These are phyloP conservation scores for Cytospora leucostoma DNA, from an alignment of 2,329 filamentous ascomycete genomes.

Conservation along the genomic window DNA sequence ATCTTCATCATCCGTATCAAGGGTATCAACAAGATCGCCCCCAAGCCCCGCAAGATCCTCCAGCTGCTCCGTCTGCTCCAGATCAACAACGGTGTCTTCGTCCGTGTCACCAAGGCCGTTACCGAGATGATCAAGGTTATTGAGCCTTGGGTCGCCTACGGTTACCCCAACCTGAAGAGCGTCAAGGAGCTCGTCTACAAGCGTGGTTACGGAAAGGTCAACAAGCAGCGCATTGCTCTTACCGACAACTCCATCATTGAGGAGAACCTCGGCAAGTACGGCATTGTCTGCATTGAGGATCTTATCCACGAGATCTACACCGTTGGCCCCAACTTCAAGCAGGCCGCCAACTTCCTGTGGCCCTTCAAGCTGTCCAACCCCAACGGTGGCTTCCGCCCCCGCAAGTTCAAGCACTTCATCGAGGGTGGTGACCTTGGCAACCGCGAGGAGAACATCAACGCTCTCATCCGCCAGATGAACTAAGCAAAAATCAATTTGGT, in stretches of 20 bases:
- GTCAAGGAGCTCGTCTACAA: conserved; percentile 99
- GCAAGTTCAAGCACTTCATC: conserved; percentile 99
- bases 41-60: conserved; percentile 99
- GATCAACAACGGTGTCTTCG: conserved; percentile 99
- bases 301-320: conserved; percentile 99
- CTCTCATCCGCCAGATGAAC: conserved; percentile 97
- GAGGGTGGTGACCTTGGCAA: conserved; percentile 98
- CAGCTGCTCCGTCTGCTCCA: conserved; percentile 99
- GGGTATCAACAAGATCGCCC: conserved; percentile 99
- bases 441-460: conserved; percentile 98
- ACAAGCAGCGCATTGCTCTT: conserved; percentile 95
- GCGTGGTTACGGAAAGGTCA: conserved; percentile 98
- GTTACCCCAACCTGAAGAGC: conserved; percentile 99
- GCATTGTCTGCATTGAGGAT: conserved; percentile 99
- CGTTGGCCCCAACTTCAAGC: conserved; percentile 99
- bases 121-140: conserved; percentile 96
- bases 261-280: conserved; percentile 94
- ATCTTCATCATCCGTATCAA: conserved; percentile 99
- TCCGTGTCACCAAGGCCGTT: conserved; percentile 93
- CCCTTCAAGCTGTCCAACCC: conserved; percentile 99
- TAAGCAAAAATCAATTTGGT: conserved; percentile 50
- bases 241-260: conserved; percentile 99
- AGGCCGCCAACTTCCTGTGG: conserved; percentile 99
- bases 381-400: conserved; percentile 89
- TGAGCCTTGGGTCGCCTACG: conserved; percentile 98